Evolutionary conservation across 2,329 filamentous ascomycete species (phyloP).

Genomic region (Pseudocercospora musae): DNA sequence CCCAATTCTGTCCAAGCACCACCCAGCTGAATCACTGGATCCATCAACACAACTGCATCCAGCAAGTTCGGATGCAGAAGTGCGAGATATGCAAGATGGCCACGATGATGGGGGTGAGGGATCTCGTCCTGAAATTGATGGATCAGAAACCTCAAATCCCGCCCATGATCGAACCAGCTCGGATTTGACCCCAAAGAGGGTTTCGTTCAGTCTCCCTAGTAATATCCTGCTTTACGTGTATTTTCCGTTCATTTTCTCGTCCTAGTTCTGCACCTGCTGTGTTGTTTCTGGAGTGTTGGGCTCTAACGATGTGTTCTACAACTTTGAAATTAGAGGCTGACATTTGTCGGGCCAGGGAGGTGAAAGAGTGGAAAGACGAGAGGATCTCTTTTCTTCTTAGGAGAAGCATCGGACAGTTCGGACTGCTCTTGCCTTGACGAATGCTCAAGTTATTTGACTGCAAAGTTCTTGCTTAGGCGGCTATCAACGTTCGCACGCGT

Average conservation of each 20-base stretch:
- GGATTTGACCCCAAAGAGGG: conserved; percentile 76
- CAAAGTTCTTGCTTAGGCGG: too few relatives aligned
- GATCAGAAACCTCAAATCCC: conserved; percentile 81
- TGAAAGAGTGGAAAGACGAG: neutral
- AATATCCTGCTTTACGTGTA: conserved; percentile 65
- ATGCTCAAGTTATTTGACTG: too few relatives aligned
- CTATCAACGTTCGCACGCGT: too few relatives aligned
- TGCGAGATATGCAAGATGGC: conserved; percentile 56
- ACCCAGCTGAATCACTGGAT: conserved; percentile 68
- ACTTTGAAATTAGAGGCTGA: conserved; percentile 13
- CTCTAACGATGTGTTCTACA: conserved; percentile 14
- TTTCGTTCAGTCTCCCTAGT: conserved; percentile 63
- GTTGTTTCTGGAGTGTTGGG: conserved; percentile 18
- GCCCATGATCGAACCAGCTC: conserved; percentile 77
- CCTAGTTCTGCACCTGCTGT: conserved; percentile 10
- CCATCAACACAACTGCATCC: conserved; percentile 70
- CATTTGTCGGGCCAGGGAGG: neutral
- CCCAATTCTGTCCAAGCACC: conserved; percentile 39
- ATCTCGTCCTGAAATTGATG: conserved; percentile 77
- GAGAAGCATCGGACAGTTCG: neutral
- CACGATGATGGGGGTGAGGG: conserved; percentile 75
- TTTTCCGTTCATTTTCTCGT: conserved; percentile 13
- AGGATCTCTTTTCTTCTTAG: neutral
- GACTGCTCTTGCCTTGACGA: too few relatives aligned
- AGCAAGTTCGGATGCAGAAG: conserved; percentile 77